A percentile compares a stretch with the other conserved stretches of the same genome.
Conservation (phyloP, 495 filamentous ascomycete genomes). For the Bacidia gigantensis region DNA sequence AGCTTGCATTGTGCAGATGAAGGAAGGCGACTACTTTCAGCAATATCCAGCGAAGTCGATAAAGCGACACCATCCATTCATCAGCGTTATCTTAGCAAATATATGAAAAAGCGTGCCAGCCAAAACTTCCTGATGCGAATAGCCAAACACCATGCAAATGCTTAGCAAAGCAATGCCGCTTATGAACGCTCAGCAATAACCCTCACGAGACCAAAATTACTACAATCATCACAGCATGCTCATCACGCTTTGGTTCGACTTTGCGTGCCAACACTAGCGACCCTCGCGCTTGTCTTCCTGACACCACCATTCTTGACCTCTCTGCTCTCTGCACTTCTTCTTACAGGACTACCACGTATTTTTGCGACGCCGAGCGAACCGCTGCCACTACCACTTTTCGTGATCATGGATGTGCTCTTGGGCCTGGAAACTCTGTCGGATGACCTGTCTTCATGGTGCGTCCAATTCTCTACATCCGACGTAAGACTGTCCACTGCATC, state of each 20-base stretch:
- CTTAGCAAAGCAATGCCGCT: background rate
- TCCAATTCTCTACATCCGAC: slow-evolving; percentile 22
- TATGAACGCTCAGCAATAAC: background rate
- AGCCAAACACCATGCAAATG: slow-evolving; percentile 4
- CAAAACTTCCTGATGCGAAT: background rate
- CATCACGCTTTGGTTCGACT: slow-evolving; percentile 17
- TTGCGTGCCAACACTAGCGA: slow-evolving; percentile 35
- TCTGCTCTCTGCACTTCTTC: slow-evolving; percentile 41
- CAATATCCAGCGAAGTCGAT: background rate
- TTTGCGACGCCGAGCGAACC: slow-evolving; percentile 59
- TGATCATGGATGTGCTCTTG: slow-evolving; percentile 47
- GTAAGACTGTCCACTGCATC: slow-evolving; percentile 8
- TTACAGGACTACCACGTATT: slow-evolving; percentile 51
- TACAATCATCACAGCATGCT: background rate
- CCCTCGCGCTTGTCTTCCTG: slow-evolving; percentile 80
- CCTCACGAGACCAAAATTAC: background rate
- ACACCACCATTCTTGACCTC: slow-evolving; percentile 49
- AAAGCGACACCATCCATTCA: background rate
- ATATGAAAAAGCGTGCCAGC: background rate
- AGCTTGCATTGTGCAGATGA: background rate
- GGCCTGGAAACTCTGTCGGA: slow-evolving; percentile 38
- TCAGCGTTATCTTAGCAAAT: background rate
- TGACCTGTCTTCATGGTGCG: slow-evolving; percentile 34
- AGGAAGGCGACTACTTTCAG: background rate
- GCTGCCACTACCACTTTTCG: slow-evolving; percentile 46